Conservation (phyloP, 1,139 yeast species). For the Nakaseomyces nivariensis region DNA sequence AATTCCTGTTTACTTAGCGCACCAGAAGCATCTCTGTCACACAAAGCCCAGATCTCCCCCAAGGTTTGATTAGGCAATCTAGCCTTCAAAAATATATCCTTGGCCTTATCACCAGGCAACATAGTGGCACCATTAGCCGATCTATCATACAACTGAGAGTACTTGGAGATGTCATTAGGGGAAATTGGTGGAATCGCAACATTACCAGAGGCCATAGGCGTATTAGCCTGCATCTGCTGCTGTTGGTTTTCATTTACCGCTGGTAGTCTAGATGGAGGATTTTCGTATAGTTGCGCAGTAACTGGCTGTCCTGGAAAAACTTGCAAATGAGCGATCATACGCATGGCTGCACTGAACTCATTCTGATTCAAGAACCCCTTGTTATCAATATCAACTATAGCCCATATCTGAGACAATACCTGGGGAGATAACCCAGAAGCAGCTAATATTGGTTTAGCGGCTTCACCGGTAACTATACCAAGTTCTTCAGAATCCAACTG, state of each 20-base stretch:
- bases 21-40: constrained; percentile 69
- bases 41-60: constrained; percentile 84
- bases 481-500: constrained; percentile 68
- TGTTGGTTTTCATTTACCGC: constrained; percentile 38
- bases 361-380: constrained; percentile 75
- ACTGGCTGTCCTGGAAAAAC: constrained; percentile 18
- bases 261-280: constrained; percentile 18
- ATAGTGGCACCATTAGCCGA: constrained; percentile 39
- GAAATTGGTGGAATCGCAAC: constrained; percentile 47
- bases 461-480: constrained; percentile 84
- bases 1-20: constrained; percentile 64
- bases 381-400: constrained; percentile 74
- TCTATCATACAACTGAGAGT: constrained; percentile 63
- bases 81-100: constrained; percentile 80
- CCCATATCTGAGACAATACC: constrained; percentile 87
- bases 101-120: constrained; percentile 68
- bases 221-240: not conserved
- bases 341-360: constrained; percentile 78
- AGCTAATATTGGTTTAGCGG: constrained; percentile 77
- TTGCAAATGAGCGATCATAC: constrained; percentile 86
- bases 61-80: constrained; percentile 64
- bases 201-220: constrained; percentile 14
- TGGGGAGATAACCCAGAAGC: constrained; percentile 76
- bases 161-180: constrained; percentile 58
- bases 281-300: constrained; percentile 20